These are phyloP conservation scores for Acacia pycnantha DNA, from an alignment of 331 rosid genomes.

Conservation along the genomic window DNA sequence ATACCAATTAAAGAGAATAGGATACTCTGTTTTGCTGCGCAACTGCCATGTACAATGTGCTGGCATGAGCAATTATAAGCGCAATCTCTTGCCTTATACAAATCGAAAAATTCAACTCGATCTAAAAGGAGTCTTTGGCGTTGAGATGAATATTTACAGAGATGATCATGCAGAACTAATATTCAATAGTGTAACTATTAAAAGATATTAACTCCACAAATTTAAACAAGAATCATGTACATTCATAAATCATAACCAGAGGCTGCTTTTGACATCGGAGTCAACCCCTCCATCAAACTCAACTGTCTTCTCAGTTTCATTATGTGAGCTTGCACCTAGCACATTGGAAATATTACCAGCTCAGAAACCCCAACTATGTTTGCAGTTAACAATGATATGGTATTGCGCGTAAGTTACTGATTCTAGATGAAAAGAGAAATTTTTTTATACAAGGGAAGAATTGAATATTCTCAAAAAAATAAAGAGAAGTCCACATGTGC, in stretches of 20 bases:
- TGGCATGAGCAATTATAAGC: slow-evolving; percentile 21
- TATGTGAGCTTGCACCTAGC: slow-evolving; percentile 93
- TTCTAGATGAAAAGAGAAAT: neutral
- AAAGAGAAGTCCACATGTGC: slow-evolving; percentile 25
- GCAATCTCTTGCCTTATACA: slow-evolving; percentile 22
- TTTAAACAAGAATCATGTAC: slow-evolving; percentile 34
- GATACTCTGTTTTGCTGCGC: neutral
- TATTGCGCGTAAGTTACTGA: slow-evolving; percentile 9
- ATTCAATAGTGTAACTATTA: slow-evolving; percentile 22
- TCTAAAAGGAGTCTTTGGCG: slow-evolving; percentile 30
- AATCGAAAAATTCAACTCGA: slow-evolving; percentile 19
- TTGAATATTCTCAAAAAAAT: slow-evolving; percentile 11
- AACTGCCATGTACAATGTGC: neutral
- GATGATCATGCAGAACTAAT: slow-evolving; percentile 27
- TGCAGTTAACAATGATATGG: slow-evolving; percentile 16
- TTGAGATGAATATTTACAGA: slow-evolving; percentile 28
- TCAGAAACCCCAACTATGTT: neutral
- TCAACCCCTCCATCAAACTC: slow-evolving; percentile 74
- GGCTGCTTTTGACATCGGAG: slow-evolving; percentile 69
- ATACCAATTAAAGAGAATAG: slow-evolving; percentile 9
- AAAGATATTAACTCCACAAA: slow-evolving; percentile 1
- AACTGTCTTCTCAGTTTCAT: slow-evolving; percentile 79
- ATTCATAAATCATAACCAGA: slow-evolving; percentile 72
- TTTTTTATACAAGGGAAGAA: neutral
- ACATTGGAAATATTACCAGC: slow-evolving; percentile 38